Percentiles rank a stretch among this genome's conserved stretches.
Evolutionary conservation across 768 basidiomycete genomes (phyloP).

Genomic region (Chalciporus pseudorubinellus): DNA sequence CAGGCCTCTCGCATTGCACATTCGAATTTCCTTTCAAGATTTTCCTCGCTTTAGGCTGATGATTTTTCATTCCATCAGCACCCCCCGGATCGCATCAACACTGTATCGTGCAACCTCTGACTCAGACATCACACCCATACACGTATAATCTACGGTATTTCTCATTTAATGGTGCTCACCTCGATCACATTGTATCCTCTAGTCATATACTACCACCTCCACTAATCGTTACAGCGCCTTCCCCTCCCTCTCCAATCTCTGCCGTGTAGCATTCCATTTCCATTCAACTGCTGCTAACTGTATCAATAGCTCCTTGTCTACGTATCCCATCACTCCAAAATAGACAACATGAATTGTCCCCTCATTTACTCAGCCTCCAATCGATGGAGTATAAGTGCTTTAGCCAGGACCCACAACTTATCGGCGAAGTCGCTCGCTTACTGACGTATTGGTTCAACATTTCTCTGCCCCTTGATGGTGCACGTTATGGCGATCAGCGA

Average conservation of each 20-base stretch:
- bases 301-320: constrained; percentile 15
- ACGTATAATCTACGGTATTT: not conserved
- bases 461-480: no score
- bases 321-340: not conserved
- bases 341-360: not conserved
- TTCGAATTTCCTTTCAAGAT: not conserved
- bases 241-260: not conserved
- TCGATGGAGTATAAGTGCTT: not conserved
- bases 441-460: not conserved
- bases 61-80: not conserved
- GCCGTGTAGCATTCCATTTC: not conserved
- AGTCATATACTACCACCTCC: not conserved
- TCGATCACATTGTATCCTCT: not conserved
- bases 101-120: not conserved
- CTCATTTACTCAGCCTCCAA: not conserved
- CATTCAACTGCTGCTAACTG: constrained; percentile 5
- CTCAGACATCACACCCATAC: no score
- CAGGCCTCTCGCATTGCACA: not conserved
- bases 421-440: not conserved
- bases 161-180: not conserved
- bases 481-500: not conserved
- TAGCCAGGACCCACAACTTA: not conserved
- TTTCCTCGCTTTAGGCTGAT: not conserved
- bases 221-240: not conserved
- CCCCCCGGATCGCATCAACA: not conserved